These are phyloP conservation scores for Lineolata rhizophorae DNA, from an alignment of 495 filamentous ascomycete genomes.

Conservation along the genomic window DNA sequence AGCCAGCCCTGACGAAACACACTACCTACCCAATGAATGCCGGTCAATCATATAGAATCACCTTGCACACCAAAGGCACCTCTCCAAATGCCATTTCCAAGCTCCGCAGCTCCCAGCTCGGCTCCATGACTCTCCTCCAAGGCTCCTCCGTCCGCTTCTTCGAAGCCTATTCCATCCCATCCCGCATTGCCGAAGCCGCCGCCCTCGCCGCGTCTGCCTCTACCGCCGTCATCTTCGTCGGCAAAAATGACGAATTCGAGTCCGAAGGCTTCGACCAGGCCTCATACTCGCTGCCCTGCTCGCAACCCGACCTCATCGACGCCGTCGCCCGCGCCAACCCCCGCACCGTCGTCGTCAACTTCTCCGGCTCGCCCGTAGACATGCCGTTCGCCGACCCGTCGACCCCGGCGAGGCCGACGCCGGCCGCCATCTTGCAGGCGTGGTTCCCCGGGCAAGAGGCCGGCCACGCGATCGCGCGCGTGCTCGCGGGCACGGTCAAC, in stretches of 20 bases:
- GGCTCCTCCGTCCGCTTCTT: constrained; percentile 1
- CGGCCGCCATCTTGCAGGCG: constrained; percentile 6
- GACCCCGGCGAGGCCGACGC: constrained; percentile 5
- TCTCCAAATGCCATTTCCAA: too few species aligned
- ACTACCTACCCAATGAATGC: too few species aligned
- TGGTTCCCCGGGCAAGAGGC: constrained; percentile 10
- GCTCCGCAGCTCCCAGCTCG: constrained; percentile 6
- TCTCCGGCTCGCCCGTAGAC: constrained; percentile 5
- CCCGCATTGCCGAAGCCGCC: constrained; percentile 4
- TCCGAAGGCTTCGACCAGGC: constrained; percentile 8
- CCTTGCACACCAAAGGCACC: too few species aligned
- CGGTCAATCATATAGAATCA: too few species aligned
- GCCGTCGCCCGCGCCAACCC: constrained; percentile 9
- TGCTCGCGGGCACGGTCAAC: constrained; percentile 32
- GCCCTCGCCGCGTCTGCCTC: constrained; percentile 3
- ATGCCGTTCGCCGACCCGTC: constrained; percentile 4
- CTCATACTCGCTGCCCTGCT: constrained; percentile 4
- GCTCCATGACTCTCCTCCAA: constrained; percentile 5
- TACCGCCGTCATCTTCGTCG: constrained; percentile 8
- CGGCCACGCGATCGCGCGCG: constrained; percentile 33
- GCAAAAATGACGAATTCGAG: constrained; percentile 9
- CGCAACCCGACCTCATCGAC: constrained; percentile 8
- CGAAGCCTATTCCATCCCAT: constrained; percentile 4
- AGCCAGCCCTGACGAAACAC: too few species aligned
- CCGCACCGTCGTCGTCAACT: constrained; percentile 10